phyloP scores from a whole-genome alignment of 2,329 filamentous ascomycete species.

The Xylogone sp. region DNA sequence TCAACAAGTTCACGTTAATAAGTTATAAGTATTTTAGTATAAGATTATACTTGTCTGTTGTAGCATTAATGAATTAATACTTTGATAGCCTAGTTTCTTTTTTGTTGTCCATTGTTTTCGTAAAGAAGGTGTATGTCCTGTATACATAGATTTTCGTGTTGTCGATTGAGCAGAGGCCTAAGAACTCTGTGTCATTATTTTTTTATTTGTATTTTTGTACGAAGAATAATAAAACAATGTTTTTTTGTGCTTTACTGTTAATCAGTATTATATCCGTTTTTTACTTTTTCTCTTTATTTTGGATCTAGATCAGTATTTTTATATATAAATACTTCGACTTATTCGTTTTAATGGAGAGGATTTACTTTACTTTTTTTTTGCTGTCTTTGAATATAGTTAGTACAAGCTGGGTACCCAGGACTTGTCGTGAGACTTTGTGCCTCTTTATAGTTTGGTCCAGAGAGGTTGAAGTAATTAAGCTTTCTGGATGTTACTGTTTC shows the following conservation, averaged over 20 bases:
- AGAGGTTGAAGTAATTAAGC: too few relatives aligned
- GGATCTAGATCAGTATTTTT: not conserved
- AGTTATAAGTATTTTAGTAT: not conserved
- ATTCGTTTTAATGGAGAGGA: not conserved
- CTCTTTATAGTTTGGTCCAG: too few relatives aligned
- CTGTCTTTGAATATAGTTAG: not conserved
- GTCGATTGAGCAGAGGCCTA: not conserved
- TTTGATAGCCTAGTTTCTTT: not conserved
- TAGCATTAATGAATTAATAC: not conserved
- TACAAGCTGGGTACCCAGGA: too few relatives aligned
- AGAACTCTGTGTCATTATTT: not conserved
- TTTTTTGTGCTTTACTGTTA: not conserved
- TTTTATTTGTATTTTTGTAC: not conserved
- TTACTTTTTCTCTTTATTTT: not conserved
- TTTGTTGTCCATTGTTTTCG: not conserved
- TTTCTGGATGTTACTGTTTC: too few relatives aligned
- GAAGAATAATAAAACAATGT: not conserved
- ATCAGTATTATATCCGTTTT: not conserved
- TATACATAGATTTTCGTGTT: too few relatives aligned
- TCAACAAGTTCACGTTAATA: not conserved
- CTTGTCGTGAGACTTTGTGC: too few relatives aligned
- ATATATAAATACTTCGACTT: not conserved
- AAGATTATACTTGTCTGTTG: too few relatives aligned
- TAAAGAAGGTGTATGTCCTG: not conserved
- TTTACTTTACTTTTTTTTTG: not conserved